Evolutionary conservation across 2,329 filamentous ascomycete species (phyloP), one percentile per base, ranked within the genome.

Genomic region (Lachnellula occidentalis): DNA sequence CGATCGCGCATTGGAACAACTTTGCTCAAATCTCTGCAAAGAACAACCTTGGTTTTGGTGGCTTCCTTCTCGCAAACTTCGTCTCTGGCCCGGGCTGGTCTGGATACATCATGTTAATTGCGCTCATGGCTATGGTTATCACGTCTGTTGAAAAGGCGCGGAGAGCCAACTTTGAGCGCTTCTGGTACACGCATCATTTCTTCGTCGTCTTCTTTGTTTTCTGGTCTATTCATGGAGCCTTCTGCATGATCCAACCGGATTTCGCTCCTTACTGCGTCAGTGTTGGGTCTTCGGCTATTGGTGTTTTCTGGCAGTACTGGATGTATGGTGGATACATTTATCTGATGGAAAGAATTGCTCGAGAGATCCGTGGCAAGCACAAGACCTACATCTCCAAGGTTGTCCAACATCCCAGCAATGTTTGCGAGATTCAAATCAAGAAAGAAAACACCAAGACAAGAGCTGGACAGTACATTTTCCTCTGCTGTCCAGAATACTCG

Each of bases 221-320:
- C 78, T 94, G 89, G 88, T 85, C 88, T n/a, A 81, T 92, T 65
- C 90, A 95, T 72, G 90, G 89, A 55, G 87, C 87, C 24, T 94
- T 91, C 75, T 92, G 90, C 73, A 92, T 94, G 89, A 92, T 92
- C 66, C 88, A 90, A 71, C 85, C 88, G 50, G 89, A 94, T 69
- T 82, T 87, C 59, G 86, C 86, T 5, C 88, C 89, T 1, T 92
- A 88, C 70, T 92, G 89, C 72, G 78, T 81, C 53, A 84, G 85
- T 55, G 76, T 89, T 57, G 83, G 83, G 58, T 75, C 80, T 9
- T 76, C 79, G 24, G 82, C 83, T 31, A 77, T 86, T 58, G 89
- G 88, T 65, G 87, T 92, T 51, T 94, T 95, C 70, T 94, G 88
- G 87, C 85, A 92, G 73, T 94, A 88, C 75, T 94, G 88, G 88